Percentiles rank a stretch among this genome's conserved stretches.
Conservation (phyloP, 768 basidiomycete genomes). For the Phaffia tasmanica region DNA sequence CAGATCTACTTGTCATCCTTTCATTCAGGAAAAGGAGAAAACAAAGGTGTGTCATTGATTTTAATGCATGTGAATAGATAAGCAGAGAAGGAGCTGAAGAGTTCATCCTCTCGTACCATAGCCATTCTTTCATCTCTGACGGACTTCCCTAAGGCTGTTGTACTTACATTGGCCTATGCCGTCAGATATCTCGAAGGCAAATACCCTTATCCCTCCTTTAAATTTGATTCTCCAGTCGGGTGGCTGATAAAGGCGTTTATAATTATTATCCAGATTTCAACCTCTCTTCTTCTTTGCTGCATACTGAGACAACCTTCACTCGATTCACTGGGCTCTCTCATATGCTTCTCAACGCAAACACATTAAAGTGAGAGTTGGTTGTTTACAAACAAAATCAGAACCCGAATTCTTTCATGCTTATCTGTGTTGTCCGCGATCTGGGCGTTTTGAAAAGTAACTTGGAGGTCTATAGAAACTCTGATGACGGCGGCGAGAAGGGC, state of each 20-base stretch:
- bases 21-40: too few species aligned
- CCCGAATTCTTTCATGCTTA: background rate
- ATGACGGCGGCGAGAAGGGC: constrained; percentile 60
- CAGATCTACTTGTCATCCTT: constrained; percentile 48
- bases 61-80: too few species aligned
- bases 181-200: constrained; percentile 36
- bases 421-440: background rate
- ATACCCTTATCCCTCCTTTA: constrained; percentile 19
- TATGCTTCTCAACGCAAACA: constrained; percentile 83
- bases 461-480: constrained; percentile 87
- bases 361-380: constrained; percentile 40
- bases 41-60: too few species aligned
- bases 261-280: constrained; percentile 46
- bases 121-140: constrained; percentile 29
- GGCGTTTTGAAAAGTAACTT: constrained; percentile 33
- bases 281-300: constrained; percentile 65
- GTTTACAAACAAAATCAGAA: constrained; percentile 51
- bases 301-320: constrained; percentile 59
- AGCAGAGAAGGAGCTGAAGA: background rate
- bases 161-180: constrained; percentile 31
- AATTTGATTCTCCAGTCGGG: constrained; percentile 53
- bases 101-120: constrained; percentile 29
- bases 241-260: background rate
- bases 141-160: constrained; percentile 35
- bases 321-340: constrained; percentile 40